A percentile compares a stretch with the other conserved stretches of the same genome.
phyloP scores from a whole-genome alignment of 2,329 filamentous ascomycete species.

The Phyllosticta citribraziliensis region DNA sequence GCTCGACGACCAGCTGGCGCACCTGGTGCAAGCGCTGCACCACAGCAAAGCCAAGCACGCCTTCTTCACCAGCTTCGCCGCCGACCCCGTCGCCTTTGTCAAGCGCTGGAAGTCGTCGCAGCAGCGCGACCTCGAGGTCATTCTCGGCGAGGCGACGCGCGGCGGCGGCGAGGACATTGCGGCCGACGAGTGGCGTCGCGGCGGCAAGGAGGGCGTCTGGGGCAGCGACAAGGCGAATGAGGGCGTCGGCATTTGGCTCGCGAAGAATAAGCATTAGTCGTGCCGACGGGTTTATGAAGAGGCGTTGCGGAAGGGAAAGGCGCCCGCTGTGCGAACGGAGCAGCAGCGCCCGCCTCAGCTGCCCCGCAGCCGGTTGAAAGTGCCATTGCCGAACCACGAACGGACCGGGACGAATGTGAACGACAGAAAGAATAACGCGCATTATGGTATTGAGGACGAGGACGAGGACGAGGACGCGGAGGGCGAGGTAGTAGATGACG shows the following conservation, averaged over 20 bases:
- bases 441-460: too few relatives aligned
- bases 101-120: slow-evolving; percentile 84
- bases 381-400: too few relatives aligned
- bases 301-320: neutral
- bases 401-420: too few relatives aligned
- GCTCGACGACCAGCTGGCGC: slow-evolving; percentile 77
- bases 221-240: slow-evolving; percentile 51
- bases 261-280: slow-evolving; percentile 18
- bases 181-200: slow-evolving; percentile 60
- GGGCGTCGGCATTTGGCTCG: slow-evolving; percentile 52
- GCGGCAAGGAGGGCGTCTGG: slow-evolving; percentile 54
- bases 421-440: too few relatives aligned
- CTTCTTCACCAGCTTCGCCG: slow-evolving; percentile 69
- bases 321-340: too few relatives aligned
- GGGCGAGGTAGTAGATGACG: too few relatives aligned
- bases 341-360: too few relatives aligned
- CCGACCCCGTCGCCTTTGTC: slow-evolving; percentile 77
- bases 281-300: neutral
- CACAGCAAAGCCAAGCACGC: slow-evolving; percentile 83
- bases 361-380: too few relatives aligned
- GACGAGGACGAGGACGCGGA: too few relatives aligned
- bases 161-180: slow-evolving; percentile 40
- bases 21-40: slow-evolving; percentile 70
- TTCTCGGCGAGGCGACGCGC: slow-evolving; percentile 69
- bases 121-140: slow-evolving; percentile 78